A percentile compares a stretch with the other conserved stretches of the same genome.
These are phyloP conservation scores for Corymbia citriodora DNA, from an alignment of 441 rosid genomes.

Conservation along the genomic window DNA sequence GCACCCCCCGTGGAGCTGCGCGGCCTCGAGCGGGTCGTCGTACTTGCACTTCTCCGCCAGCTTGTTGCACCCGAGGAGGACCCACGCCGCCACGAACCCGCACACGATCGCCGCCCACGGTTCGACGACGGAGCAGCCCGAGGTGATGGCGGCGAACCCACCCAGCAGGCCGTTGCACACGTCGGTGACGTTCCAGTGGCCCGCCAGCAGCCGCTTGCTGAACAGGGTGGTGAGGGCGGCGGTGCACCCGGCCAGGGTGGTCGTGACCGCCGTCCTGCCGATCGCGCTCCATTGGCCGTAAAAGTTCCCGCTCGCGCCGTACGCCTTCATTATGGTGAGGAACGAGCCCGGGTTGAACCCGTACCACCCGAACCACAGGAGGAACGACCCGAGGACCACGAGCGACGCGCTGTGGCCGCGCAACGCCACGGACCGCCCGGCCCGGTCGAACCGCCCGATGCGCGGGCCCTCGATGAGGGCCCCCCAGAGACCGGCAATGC, in stretches of 20 bases:
- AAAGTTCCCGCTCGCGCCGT: not conserved
- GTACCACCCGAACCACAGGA: conserved; percentile 17
- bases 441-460: conserved; percentile 7
- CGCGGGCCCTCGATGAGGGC: conserved; percentile 18
- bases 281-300: conserved; percentile 16
- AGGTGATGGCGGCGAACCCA: conserved; percentile 3
- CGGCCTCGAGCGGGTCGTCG: conserved; percentile 3
- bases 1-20: conserved; percentile 1
- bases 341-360: conserved; percentile 19
- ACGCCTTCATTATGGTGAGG: conserved; percentile 8
- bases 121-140: not conserved
- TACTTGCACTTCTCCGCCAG: not conserved
- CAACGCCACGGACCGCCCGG: conserved; percentile 2
- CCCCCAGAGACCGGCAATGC: conserved; percentile 19
- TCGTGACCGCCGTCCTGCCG: conserved; percentile 13
- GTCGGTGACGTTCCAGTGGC: conserved; percentile 7
- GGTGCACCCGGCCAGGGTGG: conserved; percentile 15
- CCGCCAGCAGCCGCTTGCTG: conserved; percentile 2
- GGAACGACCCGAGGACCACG: conserved; percentile 12
- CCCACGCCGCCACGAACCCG: conserved; percentile 1
- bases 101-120: not conserved
- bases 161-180: conserved; percentile 7
- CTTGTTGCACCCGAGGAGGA: not conserved
- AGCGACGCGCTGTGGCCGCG: conserved; percentile 19
- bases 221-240: conserved; percentile 16